phyloP scores from a whole-genome alignment of 495 filamentous ascomycete species.

The Penicillium paxilli region DNA sequence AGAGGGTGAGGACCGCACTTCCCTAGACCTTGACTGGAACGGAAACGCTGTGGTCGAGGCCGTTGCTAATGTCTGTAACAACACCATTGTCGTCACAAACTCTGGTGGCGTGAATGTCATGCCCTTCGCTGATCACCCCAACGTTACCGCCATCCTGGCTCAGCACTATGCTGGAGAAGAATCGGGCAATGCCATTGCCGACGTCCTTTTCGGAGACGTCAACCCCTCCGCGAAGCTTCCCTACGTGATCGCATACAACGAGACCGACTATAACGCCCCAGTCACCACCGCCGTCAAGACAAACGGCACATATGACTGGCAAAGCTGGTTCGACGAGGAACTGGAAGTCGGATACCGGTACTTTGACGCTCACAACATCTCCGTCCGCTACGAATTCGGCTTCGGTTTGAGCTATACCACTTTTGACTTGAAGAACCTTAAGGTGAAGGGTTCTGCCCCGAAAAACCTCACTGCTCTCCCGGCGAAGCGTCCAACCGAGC shows the following conservation, averaged over 20 bases:
- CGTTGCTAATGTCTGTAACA: conserved; percentile 55
- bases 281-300: conserved; percentile 43
- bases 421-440: conserved; percentile 51
- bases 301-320: conserved; percentile 42
- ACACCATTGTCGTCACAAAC: conserved; percentile 65
- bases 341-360: conserved; percentile 67
- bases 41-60: conserved; percentile 57
- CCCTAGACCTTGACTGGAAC: conserved; percentile 51
- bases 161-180: conserved; percentile 64
- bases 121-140: conserved; percentile 58
- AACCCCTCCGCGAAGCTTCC: conserved; percentile 67
- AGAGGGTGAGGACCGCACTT: conserved; percentile 56
- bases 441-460: conserved; percentile 15
- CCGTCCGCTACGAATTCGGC: conserved; percentile 65
- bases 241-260: conserved; percentile 67
- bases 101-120: conserved; percentile 60
- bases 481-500: neutral
- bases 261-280: conserved; percentile 66
- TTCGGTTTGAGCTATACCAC: conserved; percentile 68
- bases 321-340: conserved; percentile 63
- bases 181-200: conserved; percentile 53
- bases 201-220: conserved; percentile 59
- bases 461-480: conserved; percentile 7
- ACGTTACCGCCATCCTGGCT: conserved; percentile 62
- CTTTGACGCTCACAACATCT: conserved; percentile 60